phyloP scores from a whole-genome alignment of 371 early-diverging fungal genomes.

The Coemansia sp. region DNA sequence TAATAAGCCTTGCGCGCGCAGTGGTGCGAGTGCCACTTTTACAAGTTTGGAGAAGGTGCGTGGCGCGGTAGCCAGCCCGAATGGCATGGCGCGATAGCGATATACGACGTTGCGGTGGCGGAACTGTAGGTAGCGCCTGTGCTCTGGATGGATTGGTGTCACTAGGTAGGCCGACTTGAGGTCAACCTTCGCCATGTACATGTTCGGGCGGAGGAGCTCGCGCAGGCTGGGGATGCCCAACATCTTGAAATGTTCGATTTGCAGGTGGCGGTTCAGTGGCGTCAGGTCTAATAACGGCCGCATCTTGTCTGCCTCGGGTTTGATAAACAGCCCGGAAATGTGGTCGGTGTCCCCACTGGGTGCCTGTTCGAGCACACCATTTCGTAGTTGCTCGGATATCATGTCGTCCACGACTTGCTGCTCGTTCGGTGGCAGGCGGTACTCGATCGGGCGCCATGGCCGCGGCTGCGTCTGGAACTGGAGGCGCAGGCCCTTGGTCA shows the following conservation, averaged over 20 bases:
- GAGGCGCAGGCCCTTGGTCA: not conserved
- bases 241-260: conserved; percentile 42
- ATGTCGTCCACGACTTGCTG: not conserved
- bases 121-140: conserved; percentile 38
- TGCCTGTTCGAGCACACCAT: not conserved
- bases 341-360: not conserved
- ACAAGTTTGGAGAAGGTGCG: conserved; percentile 49
- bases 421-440: not conserved
- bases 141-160: conserved; percentile 2
- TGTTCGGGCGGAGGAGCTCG: conserved; percentile 15
- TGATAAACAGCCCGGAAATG: conserved; percentile 5
- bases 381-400: not conserved
- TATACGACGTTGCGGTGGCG: conserved; percentile 40
- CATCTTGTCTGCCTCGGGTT: conserved; percentile 15
- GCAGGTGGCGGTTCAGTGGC: conserved; percentile 26
- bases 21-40: conserved; percentile 17
- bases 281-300: conserved; percentile 16
- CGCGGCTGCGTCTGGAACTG: not conserved
- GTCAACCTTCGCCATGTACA: conserved; percentile 31
- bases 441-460: not conserved
- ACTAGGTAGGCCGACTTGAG: conserved; percentile 19
- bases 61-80: conserved; percentile 49
- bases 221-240: conserved; percentile 22
- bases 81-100: conserved; percentile 42
- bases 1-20: conserved; percentile 15